These are phyloP conservation scores for Bruguiera gymnorhiza DNA, from an alignment of 345 rosid genomes.

Conservation along the genomic window DNA sequence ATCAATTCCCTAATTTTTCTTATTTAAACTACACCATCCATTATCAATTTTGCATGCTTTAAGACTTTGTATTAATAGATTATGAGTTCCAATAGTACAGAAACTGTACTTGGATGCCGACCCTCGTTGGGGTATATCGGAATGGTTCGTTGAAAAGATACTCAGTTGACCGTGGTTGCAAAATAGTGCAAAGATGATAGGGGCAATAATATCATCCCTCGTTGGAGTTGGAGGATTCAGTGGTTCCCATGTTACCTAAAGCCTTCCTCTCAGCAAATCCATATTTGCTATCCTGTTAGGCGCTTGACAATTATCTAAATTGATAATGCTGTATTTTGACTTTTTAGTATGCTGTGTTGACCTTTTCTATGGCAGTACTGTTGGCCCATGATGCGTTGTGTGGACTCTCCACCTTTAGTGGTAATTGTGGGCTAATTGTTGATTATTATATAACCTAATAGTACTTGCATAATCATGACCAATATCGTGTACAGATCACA, in stretches of 20 bases:
- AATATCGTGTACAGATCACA: background rate
- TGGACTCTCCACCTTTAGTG: constrained; percentile 8
- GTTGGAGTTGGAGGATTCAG: background rate
- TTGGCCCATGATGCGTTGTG: background rate
- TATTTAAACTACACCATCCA: no score
- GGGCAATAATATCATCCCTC: background rate
- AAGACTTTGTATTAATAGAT: no score
- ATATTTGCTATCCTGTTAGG: constrained; percentile 14
- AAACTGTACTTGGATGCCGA: no score
- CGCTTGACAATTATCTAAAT: constrained; percentile 22
- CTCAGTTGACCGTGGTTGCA: no score
- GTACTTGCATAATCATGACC: constrained; percentile 30
- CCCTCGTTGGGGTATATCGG: no score
- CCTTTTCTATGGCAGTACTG: constrained; percentile 7
- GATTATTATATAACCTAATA: background rate
- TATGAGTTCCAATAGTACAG: no score
- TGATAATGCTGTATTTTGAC: constrained; percentile 20
- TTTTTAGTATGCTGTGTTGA: constrained; percentile 1
- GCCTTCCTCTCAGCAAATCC: background rate
- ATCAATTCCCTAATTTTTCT: no score
- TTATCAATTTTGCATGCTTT: no score
- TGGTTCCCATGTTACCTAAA: background rate
- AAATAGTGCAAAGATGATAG: background rate
- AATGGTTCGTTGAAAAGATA: no score
- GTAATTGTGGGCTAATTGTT: constrained; percentile 13